phyloP scores from a whole-genome alignment of 1,139 yeast species.

The Yamadazyma epiphylla region DNA sequence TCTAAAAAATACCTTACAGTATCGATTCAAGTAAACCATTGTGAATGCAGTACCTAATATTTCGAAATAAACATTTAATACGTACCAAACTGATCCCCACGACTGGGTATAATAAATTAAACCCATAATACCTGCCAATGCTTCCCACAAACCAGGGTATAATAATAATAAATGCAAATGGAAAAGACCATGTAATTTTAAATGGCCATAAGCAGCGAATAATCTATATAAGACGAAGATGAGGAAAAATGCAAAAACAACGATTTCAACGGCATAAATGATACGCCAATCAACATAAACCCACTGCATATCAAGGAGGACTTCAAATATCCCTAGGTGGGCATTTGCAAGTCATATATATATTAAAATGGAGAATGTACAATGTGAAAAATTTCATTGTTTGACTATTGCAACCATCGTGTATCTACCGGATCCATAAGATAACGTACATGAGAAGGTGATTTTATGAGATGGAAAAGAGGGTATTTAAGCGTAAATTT shows the following conservation, averaged over 20 bases:
- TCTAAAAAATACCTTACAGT: conserved; percentile 5
- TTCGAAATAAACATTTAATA: conserved; percentile 11
- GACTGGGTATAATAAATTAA: conserved; percentile 8
- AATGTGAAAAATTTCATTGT: too few species aligned
- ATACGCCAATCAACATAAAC: conserved; percentile 7
- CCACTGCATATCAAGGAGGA: too few species aligned
- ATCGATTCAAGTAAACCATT: conserved; percentile 7
- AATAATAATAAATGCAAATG: conserved; percentile 7
- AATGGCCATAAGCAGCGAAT: conserved; percentile 4
- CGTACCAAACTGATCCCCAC: conserved; percentile 11
- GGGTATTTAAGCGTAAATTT: too few species aligned
- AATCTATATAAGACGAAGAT: conserved; percentile 7
- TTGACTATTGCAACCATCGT: too few species aligned
- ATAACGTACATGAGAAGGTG: too few species aligned
- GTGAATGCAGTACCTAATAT: conserved; percentile 10
- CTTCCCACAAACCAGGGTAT: conserved; percentile 12
- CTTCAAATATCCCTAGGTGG: too few species aligned
- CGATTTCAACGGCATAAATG: conserved; percentile 10
- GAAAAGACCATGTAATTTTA: conserved; percentile 5
- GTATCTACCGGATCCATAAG: too few species aligned
- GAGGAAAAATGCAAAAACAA: conserved; percentile 5
- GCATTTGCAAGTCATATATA: too few species aligned
- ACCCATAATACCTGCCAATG: conserved; percentile 9
- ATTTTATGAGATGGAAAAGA: too few species aligned
- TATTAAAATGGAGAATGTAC: too few species aligned